Evolutionary conservation across 108 stramenopile genomes (phyloP), one percentile per base, ranked within the genome.

Genomic region (Cyclotella distinguenda): DNA sequence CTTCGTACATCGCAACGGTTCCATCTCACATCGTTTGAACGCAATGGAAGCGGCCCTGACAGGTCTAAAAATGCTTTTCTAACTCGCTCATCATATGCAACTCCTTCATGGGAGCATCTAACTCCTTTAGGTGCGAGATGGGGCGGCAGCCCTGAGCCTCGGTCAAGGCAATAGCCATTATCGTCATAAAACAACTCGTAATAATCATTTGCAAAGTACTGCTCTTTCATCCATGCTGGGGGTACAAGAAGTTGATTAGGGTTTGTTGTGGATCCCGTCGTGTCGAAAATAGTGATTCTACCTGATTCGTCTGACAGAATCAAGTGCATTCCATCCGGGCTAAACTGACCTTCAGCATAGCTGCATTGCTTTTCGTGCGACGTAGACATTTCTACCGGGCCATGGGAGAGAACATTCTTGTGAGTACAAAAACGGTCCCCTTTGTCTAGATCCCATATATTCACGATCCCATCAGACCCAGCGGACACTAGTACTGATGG

Each of bases 161-260:
- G 63, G 50, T 93, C 92, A 33, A 93, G 73, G 63, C 89, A 90
- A 51, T 90, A 90, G 0, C 92, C 92, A 75, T 81, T 83, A 21
- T 38, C 19, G 70, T 93, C 89, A 46, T 90, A 90, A 12, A 64
- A 57, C 10, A 93, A 61, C n/a, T 93, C 92, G 58, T 93, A 93
- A 59, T 93, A 93, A 53, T 93, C 92, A 53, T 89, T 93, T 13
- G 87, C 82, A 72, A 89, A 93, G 66, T 93, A 93, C 59, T 93
- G 92, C 49, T 93, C 89, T 34, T 59, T 56, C 87, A 93, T 85
- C 87, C 87, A 92, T 51, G 19, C 21, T 11, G 74, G 44, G 15
- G 51, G 52, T 19, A 26, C 49, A 0, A n/a, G n/a, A n/a, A 28
- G 11, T 27, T 42, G 34, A 21, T 9, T 21, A 64, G 65, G 25